A percentile compares a stretch with the other conserved stretches of the same genome.
phyloP scores from a whole-genome alignment of 2,329 filamentous ascomycete genomes.

The Beauveria australis region DNA sequence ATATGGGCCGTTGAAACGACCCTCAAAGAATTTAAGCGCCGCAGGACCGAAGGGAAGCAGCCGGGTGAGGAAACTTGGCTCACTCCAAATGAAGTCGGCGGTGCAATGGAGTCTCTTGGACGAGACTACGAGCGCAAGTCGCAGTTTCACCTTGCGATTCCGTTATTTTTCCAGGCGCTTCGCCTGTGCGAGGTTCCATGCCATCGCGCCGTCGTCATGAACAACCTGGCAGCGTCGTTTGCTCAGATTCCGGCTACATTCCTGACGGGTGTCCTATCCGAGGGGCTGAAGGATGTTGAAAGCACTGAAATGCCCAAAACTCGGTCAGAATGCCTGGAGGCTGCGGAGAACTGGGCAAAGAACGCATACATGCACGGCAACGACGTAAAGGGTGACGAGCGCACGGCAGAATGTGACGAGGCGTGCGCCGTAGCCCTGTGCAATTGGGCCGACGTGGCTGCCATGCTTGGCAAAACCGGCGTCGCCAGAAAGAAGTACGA shows the following conservation, averaged over 20 bases:
- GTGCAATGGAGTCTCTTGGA: conserved; percentile 65
- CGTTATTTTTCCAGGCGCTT: conserved; percentile 79
- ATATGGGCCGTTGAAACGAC: conserved; percentile 76
- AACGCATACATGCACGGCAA: conserved; percentile 64
- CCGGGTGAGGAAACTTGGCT: conserved; percentile 66
- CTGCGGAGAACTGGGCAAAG: conserved; percentile 68
- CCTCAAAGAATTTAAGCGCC: conserved; percentile 63
- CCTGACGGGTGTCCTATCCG: conserved; percentile 19
- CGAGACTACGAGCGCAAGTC: conserved; percentile 66
- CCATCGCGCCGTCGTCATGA: conserved; percentile 79
- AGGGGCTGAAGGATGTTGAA: conserved; percentile 20
- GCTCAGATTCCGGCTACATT: conserved; percentile 52
- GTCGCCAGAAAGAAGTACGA: conserved; percentile 61
- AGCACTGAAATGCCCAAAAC: conserved; percentile 32
- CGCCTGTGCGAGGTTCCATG: conserved; percentile 59
- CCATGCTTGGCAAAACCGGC: conserved; percentile 57
- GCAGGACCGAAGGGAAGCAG: conserved; percentile 59
- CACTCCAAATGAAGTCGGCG: conserved; percentile 63
- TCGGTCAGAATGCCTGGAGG: conserved; percentile 54
- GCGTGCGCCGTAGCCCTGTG: conserved; percentile 78
- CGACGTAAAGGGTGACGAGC: conserved; percentile 55
- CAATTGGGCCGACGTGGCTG: conserved; percentile 77
- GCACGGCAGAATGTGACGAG: conserved; percentile 72
- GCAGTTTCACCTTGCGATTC: conserved; percentile 73
- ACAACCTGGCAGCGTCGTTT: conserved; percentile 68